Evolutionary conservation across 2,329 filamentous ascomycete species (phyloP), one percentile per base, ranked within the genome.

Genomic region (Alternaria viburni): DNA sequence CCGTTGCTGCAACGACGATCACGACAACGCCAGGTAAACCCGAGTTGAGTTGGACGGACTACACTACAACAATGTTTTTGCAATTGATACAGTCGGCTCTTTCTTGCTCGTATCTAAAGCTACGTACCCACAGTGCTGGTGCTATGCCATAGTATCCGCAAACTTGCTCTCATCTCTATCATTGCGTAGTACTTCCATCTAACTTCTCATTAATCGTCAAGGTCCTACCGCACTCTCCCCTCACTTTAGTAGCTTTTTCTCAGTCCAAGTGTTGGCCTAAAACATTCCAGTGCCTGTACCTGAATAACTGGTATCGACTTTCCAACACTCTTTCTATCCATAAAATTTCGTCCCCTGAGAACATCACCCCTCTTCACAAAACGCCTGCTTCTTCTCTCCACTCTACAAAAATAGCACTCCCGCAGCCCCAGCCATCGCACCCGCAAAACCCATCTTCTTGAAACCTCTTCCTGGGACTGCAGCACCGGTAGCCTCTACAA

Each of bases 341-440:
- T 1, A 3, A 19, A 23, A 19, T 3, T 8, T 23, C 21, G 15
- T 8, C 23, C 19, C 4, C 1, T n/a, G 15, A 21, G 9, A 23
- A 12, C 1, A 36, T 17, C 13, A 19, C 32, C 5, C n/a, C 3
- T 21, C 25, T 11, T 12, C n/a, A 9, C 8, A 41, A 10, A 10
- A 4, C n/a, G 2, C 8, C 9, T 15, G 11, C n/a, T 17, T 11
- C 26, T 17, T 17, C 5, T 15, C 25, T 3, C 15, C 17, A 41
- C 15, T 19, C 63, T 50, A 71, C 8, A 69, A 30, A 43, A 71
- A 63, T 41, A 72, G 17, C 26, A 68, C 62, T 1, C 69, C 70
- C 12, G 65, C 70, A n/a, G 68, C 69, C 13, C 70, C 69, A 9
- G 62, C 68, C 50, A 70, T 50, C 6, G 55, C 69, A 1, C 70